Conservation (phyloP, 139 green algal genomes). For the Desmodesmus armatus region DNA sequence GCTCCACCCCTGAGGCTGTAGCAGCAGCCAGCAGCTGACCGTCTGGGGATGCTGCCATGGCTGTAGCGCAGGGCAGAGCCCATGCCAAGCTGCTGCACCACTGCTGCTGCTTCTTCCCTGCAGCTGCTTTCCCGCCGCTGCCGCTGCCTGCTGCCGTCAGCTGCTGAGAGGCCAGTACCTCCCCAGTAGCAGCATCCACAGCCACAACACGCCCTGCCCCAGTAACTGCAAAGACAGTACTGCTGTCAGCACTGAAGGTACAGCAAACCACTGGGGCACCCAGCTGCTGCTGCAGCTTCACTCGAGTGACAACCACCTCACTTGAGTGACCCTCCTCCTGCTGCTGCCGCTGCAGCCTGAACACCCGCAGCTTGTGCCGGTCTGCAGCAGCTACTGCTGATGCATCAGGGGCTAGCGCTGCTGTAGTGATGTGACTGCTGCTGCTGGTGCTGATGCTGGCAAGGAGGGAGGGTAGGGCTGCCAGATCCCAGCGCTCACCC, state of each 20-base stretch:
- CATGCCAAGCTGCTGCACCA: background rate
- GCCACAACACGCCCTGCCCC: background rate
- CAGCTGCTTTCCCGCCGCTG: conserved; percentile 20
- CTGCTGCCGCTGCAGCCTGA: conserved; percentile 49
- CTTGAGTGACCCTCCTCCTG: background rate
- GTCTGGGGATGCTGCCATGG: conserved; percentile 69
- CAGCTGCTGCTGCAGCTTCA: conserved; percentile 9
- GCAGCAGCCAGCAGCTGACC: conserved; percentile 73
- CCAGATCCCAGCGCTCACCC: conserved; percentile 59
- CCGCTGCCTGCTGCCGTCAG: conserved; percentile 1
- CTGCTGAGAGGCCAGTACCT: conserved; percentile 5
- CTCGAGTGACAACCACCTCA: background rate
- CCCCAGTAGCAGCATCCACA: conserved; percentile 13
- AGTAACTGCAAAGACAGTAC: conserved; percentile 44
- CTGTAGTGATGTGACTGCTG: conserved; percentile 51
- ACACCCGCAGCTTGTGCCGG: conserved; percentile 55
- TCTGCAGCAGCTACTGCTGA: conserved; percentile 72
- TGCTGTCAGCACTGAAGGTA: conserved; percentile 49
- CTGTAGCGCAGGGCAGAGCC: conserved; percentile 56
- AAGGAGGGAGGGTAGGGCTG: conserved; percentile 60
- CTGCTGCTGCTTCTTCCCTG: conserved; percentile 2
- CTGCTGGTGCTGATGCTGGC: conserved; percentile 57
- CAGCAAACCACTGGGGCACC: conserved; percentile 21
- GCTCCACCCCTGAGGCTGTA: conserved; percentile 52
- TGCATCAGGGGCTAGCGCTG: conserved; percentile 78